Evolutionary conservation across 2,329 filamentous ascomycete species (phyloP), one percentile per base, ranked within the genome.

Genomic region (Anthostomella pinea): DNA sequence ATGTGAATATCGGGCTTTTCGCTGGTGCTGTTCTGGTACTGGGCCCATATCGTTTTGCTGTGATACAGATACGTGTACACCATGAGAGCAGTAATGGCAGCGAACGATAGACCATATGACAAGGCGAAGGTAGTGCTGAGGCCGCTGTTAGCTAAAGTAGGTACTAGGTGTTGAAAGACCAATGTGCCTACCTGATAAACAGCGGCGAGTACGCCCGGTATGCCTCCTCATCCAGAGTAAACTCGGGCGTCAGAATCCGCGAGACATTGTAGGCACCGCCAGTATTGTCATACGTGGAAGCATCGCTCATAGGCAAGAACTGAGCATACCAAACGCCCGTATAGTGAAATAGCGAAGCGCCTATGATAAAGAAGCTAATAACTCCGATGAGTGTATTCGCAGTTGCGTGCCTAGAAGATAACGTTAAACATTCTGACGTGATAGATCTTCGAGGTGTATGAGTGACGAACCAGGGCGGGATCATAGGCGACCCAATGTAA

Each of bases 311-410:
- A 3, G 82, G 81, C 9, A 86, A 58, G 51, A 75, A 86, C 39
- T 73, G 59, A 3, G 70, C 70, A 50, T 81, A 86, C 77, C 81
- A 87, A 0, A 70, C 64, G 8, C 79, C 78, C 6, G 68, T 74
- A 54, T 81, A 89, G 56, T 88, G 83, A 13, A 88, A 62, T 5
- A 72, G 63, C 0, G 74, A 67, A 1, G 76, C 68, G 3, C 72
- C 60, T n/a, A 84, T 58, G 39, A 85, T 71, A 54, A 78, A 85
- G 54, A 84, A 86, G 2, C 73, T 17, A 2, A 84, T 67, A 18
- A 86, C 75, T 11, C 83, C 83, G 21, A 86, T 76, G 25, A 85
- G 58, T 0, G 81, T 85, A 54, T 88, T 88, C 39, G 79, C 81
- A 46, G 87, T 87, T 7, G 82, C 83, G 55, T 82, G 77, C 79